A percentile compares a stretch with the other conserved stretches of the same genome.
phyloP scores from a whole-genome alignment of 352 stramenopile species.

The Phytophthora fragariae region DNA sequence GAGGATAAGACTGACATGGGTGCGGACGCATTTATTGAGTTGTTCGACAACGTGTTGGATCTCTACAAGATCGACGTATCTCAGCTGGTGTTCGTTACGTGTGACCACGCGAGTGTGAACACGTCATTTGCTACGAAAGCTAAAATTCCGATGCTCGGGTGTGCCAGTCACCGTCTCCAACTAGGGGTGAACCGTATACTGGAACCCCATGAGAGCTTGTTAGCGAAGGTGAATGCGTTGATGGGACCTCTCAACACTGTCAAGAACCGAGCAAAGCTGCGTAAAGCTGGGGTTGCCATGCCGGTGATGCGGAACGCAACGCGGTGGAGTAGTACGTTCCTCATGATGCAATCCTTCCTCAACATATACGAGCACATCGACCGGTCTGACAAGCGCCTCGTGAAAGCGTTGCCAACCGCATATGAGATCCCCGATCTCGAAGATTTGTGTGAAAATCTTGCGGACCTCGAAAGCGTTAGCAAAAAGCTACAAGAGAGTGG shows the following conservation, averaged over 20 bases:
- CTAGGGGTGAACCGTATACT: background rate
- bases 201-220: background rate
- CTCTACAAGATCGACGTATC: too few species aligned
- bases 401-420: background rate
- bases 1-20: too few species aligned
- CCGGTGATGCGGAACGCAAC: background rate
- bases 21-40: too few species aligned
- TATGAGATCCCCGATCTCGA: background rate
- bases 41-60: too few species aligned
- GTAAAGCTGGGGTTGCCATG: background rate
- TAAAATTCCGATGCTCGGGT: too few species aligned
- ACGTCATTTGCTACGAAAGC: too few species aligned
- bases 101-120: too few species aligned
- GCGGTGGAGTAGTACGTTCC: background rate
- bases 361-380: background rate
- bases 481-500: background rate
- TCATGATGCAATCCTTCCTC: background rate
- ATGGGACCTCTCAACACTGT: background rate
- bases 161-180: background rate
- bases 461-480: background rate
- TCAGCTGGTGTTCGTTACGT: too few species aligned
- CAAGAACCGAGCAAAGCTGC: background rate
- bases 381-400: background rate
- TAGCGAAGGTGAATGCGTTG: background rate
- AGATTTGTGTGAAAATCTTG: background rate